Conservation (phyloP, 306 rosid species). For the Glycine soja region DNA sequence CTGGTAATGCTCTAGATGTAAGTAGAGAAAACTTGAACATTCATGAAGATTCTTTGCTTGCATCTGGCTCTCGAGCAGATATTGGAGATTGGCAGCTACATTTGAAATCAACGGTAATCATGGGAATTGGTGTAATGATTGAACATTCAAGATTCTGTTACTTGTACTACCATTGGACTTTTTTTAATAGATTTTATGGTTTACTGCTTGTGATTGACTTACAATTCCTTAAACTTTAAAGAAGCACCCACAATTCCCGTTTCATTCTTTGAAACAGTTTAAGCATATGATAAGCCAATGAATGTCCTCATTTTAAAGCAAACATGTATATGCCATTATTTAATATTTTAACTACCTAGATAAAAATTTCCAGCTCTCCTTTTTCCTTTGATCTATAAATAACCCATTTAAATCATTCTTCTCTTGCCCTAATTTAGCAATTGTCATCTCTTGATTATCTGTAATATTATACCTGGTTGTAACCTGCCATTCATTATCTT, state of each 20-base stretch:
- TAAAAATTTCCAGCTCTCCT: background rate
- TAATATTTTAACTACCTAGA: slow-evolving; percentile 4
- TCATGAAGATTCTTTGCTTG: slow-evolving; percentile 66
- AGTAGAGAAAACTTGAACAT: slow-evolving; percentile 58
- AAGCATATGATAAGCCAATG: slow-evolving; percentile 25
- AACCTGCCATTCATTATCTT: slow-evolving; percentile 24
- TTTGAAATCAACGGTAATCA: slow-evolving; percentile 79
- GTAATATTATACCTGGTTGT: slow-evolving; percentile 26
- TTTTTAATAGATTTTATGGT: slow-evolving; percentile 33
- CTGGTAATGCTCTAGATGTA: slow-evolving; percentile 65
- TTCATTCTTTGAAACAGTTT: slow-evolving; percentile 38
- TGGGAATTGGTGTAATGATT: slow-evolving; percentile 3
- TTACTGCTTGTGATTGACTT: slow-evolving; percentile 30
- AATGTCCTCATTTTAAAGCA: slow-evolving; percentile 30
- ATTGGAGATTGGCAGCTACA: slow-evolving; percentile 96
- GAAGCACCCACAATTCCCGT: slow-evolving; percentile 12
- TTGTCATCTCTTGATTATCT: slow-evolving; percentile 33
- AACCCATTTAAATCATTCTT: slow-evolving; percentile 10
- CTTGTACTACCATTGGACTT: slow-evolving; percentile 16
- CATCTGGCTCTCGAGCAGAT: slow-evolving; percentile 81
- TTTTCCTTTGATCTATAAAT: slow-evolving; percentile 16
- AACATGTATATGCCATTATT: slow-evolving; percentile 34
- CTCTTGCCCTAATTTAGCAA: slow-evolving; percentile 24
- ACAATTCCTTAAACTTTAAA: background rate
- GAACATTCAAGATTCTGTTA: slow-evolving; percentile 32